Base-by-base conservation (phyloP, 2,329 filamentous ascomycete species). In the Xylaria sp. region DNA sequence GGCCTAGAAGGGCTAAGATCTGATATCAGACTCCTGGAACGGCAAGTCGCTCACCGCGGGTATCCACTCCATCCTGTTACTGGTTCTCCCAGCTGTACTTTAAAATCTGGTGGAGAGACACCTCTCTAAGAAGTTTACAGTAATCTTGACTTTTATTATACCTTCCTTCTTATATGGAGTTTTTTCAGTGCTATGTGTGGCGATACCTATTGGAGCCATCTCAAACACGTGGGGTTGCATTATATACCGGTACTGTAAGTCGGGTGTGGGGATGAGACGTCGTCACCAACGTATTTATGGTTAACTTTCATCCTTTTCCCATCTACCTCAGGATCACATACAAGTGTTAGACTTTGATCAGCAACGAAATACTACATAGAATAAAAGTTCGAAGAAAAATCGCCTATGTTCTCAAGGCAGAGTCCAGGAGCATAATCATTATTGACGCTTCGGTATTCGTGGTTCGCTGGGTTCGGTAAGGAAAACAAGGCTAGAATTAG, bases 1-100 rank as follows among this genome's bases (percentile, higher is more conserved):
- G 9, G 48, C 56, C 20, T 51, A 66, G 54, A 60, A 63, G 44
- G 56, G 59, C 26, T 66, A 57, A 56, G 63, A 63, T 68, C 66
- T 49, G 66, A 59, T 49, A 31, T 58, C 59, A 59, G 53, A 44
- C 31, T 59, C 59, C 58, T 23, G 36, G 58, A 62, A 63, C 26
- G 23, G 58, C 33, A 59, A 56, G 38, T 11, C 4, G 38, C 46
- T 56, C 51, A 57, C 44, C 33, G 31, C 17, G 10, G 1, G 36
- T 54, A 60, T 40, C 63, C 59, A 58, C 59, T 58, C 20, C 10
- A 60, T 17, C 51, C 20, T 36, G 15, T n/a, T 60, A 23, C 26
- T 17, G 33, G 42, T 62, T 44, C n/a, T 49, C 28, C 23, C 6
- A 49, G 33, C 20, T 62, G 49, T n/a, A n/a, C 26, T 48, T 51